Percentiles rank a stretch among this genome's conserved stretches.
Conservation (phyloP, 2,329 filamentous ascomycete genomes). For the Ceratocystis destructans region DNA sequence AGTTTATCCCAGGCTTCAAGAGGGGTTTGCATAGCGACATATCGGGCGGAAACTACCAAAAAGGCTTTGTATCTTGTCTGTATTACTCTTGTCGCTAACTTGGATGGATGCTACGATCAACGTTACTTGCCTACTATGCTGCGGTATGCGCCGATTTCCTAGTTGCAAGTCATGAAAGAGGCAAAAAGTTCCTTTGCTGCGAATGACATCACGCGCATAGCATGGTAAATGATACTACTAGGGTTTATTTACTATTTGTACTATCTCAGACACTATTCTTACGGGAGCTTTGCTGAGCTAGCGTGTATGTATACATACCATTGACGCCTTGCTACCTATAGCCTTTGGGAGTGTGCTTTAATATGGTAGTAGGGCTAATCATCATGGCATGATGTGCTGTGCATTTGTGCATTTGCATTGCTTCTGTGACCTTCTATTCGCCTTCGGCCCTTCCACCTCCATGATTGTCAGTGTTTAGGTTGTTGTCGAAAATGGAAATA, state of each 20-base stretch:
- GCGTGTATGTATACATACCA: neutral
- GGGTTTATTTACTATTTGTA: no score
- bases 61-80: neutral
- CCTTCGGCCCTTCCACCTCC: neutral
- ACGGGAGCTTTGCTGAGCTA: neutral
- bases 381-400: neutral
- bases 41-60: neutral
- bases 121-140: neutral
- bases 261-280: no score
- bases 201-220: no score
- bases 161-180: no score
- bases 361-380: neutral
- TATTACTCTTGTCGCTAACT: neutral
- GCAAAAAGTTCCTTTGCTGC: no score
- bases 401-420: neutral
- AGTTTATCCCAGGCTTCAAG: neutral
- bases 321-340: neutral
- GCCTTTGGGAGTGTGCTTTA: neutral
- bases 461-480: neutral
- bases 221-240: no score
- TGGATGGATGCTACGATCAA: no score
- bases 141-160: neutral
- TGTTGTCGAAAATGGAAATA: neutral
- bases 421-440: neutral
- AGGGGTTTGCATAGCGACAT: neutral